Percentiles rank a stretch among this genome's conserved stretches.
Evolutionary conservation across 2,329 filamentous ascomycete species (phyloP).

Genomic region (Zopfia rhizophila): DNA sequence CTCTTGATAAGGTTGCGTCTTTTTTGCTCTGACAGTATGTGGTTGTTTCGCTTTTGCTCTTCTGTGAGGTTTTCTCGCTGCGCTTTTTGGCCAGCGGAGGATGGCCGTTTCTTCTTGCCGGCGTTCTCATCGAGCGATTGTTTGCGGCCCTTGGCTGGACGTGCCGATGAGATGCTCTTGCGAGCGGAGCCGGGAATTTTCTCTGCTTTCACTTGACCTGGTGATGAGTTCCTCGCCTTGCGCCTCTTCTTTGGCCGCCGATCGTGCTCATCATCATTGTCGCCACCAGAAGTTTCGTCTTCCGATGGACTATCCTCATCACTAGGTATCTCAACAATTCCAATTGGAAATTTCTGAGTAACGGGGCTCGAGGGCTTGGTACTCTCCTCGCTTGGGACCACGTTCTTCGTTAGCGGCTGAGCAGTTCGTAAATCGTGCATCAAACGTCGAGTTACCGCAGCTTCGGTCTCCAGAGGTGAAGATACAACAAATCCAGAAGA

Average conservation of each 20-base stretch:
- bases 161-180: slow-evolving; percentile 28
- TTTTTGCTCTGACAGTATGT: slow-evolving; percentile 89
- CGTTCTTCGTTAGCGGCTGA: slow-evolving; percentile 24
- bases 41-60: slow-evolving; percentile 84
- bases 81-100: slow-evolving; percentile 36
- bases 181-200: slow-evolving; percentile 21
- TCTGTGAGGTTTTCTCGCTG: slow-evolving; percentile 72
- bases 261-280: slow-evolving; percentile 26
- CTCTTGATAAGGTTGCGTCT: slow-evolving; percentile 82
- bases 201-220: slow-evolving; percentile 14
- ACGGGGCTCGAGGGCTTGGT: slow-evolving; percentile 19
- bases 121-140: slow-evolving; percentile 25
- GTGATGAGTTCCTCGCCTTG: slow-evolving; percentile 26
- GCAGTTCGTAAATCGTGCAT: slow-evolving; percentile 35
- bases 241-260: slow-evolving; percentile 36
- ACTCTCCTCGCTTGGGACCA: slow-evolving; percentile 17
- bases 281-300: slow-evolving; percentile 30
- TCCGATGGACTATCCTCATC: slow-evolving; percentile 38
- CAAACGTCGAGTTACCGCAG: slow-evolving; percentile 35
- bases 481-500: slow-evolving; percentile 37
- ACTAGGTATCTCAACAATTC: slow-evolving; percentile 12
- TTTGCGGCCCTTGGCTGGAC: slow-evolving; percentile 36
- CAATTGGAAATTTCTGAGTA: slow-evolving; percentile 12
- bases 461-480: slow-evolving; percentile 33
- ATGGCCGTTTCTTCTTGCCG: slow-evolving; percentile 40